Base-by-base conservation (phyloP, 495 filamentous ascomycete genomes). In the Symbiotaphrina buchneri region DNA sequence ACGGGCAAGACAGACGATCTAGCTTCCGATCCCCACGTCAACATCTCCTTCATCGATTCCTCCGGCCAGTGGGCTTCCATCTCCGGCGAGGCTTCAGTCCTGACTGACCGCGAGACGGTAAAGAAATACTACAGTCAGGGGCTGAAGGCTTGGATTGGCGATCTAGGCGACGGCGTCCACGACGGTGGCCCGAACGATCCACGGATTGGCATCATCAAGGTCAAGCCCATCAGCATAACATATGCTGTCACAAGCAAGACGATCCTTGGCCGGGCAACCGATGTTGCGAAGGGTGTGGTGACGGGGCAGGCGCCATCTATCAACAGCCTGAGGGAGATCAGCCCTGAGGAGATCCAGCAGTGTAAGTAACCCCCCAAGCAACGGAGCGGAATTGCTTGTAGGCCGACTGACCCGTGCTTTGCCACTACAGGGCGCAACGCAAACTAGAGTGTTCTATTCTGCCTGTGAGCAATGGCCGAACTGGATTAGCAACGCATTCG, bases 1-100 rank as follows among this genome's bases (percentile, higher is more conserved):
- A 83, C 79, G 21, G 76, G 79, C 51, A 93, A 95, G 57, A 84
- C 81, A 8, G 63, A 79, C 52, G 83, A 93, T 45, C 63, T 95
- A 10, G 52, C 60, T 28, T 52, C 54, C 11, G 74, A 93, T 55
- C 61, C 69, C 0, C 68, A 83, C 48, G 65, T 75, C 47, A 93
- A 93, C 58, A 65, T 93, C 47, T 68, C 70, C 30, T 95, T 95
- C 65, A 58, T 83, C 39, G 75, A 80, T 51, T 53, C 47, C 38
- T 67, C 61, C 23, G 81, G 80, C 36, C 58, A 69, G 43, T 78
- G 73, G 72, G 85, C 84, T 7, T 85, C 78, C 6, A 59, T 93
- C 43, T 73, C 74, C 32, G 84, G 84, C 31, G 60, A 55, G 2
- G 68, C 76, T 3, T 50, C 45, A 6, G 60, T 95, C 33, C 45